Conservation (phyloP, 2,329 filamentous ascomycete species). For the Fusarium brevicatenulatum region DNA sequence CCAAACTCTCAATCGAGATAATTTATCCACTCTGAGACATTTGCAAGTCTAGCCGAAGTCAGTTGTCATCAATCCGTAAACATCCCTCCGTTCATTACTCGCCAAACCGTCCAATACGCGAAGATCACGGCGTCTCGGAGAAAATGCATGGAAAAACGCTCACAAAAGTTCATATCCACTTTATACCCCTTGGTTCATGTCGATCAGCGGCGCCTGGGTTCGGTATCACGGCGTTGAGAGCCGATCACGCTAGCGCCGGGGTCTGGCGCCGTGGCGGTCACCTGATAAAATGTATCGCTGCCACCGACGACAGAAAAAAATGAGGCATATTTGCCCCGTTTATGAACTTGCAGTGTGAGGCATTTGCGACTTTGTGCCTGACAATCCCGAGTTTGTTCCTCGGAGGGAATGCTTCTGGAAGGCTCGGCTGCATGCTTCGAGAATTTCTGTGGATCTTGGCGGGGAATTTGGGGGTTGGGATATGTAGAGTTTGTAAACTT, state of each 20-base stretch:
- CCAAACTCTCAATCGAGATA: background rate
- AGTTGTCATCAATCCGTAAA: background rate
- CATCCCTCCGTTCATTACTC: background rate
- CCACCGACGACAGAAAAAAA: background rate
- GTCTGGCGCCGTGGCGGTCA: background rate
- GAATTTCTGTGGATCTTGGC: background rate
- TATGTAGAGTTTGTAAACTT: background rate
- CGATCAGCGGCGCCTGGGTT: conserved; percentile 17
- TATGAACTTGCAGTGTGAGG: background rate
- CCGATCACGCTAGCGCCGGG: conserved; percentile 26
- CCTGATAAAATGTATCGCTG: background rate
- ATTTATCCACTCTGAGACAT: background rate
- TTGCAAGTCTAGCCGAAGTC: background rate
- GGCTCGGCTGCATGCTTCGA: background rate
- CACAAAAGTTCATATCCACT: background rate
- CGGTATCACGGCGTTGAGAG: conserved; percentile 21
- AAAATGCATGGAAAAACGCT: background rate
- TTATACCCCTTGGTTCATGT: background rate
- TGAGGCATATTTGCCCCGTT: background rate
- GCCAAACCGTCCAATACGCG: background rate
- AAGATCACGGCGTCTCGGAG: background rate
- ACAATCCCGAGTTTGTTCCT: background rate
- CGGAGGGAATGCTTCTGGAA: background rate
- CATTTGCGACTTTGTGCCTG: background rate
- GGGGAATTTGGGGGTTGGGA: background rate